Percentiles rank a stretch among this genome's conserved stretches.
These are phyloP conservation scores for Metarhizium guizhouense DNA, from an alignment of 2,329 filamentous ascomycete genomes.

Conservation along the genomic window DNA sequence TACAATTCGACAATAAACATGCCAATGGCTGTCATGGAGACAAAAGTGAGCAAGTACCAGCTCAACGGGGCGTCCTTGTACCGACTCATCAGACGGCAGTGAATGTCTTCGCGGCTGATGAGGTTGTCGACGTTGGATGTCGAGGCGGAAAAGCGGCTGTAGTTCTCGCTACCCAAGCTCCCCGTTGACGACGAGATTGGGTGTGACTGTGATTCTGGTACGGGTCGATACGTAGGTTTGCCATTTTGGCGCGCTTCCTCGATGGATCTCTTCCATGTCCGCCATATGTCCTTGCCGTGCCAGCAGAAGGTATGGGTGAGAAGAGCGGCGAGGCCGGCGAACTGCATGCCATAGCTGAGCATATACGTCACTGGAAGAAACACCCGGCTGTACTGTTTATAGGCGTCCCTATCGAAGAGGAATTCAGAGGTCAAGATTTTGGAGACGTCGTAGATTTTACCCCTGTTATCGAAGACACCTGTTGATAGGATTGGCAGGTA, in stretches of 20 bases:
- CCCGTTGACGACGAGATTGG: slow-evolving; percentile 12
- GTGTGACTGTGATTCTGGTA: slow-evolving; percentile 20
- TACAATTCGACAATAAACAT: slow-evolving; percentile 82
- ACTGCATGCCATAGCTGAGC: slow-evolving; percentile 77
- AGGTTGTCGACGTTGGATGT: slow-evolving; percentile 41
- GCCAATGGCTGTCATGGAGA: slow-evolving; percentile 67
- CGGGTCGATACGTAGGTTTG: slow-evolving; percentile 43
- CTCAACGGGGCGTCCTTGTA: slow-evolving; percentile 74
- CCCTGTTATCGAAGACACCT: slow-evolving; percentile 78
- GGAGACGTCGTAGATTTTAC: slow-evolving; percentile 70
- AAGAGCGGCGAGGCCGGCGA: slow-evolving; percentile 70
- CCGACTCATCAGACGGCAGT: slow-evolving; percentile 72
- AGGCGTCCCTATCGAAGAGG: slow-evolving; percentile 67
- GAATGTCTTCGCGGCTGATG: slow-evolving; percentile 68
- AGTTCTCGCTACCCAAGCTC: slow-evolving; percentile 11
- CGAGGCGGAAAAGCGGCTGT: slow-evolving; percentile 23
- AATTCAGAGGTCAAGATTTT: slow-evolving; percentile 72
- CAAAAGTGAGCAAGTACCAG: slow-evolving; percentile 73
- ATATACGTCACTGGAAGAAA: slow-evolving; percentile 84
- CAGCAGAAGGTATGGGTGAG: slow-evolving; percentile 75
- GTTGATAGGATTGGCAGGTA: slow-evolving; percentile 83
- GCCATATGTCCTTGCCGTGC: slow-evolving; percentile 77
- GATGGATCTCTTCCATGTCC: slow-evolving; percentile 62
- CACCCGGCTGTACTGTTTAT: slow-evolving; percentile 72
- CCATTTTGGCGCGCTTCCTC: slow-evolving; percentile 48